A percentile compares a stretch with the other conserved stretches of the same genome.
Evolutionary conservation across 371 early-diverging fungal genomes (phyloP).

Genomic region (Rhizopus sp.): DNA sequence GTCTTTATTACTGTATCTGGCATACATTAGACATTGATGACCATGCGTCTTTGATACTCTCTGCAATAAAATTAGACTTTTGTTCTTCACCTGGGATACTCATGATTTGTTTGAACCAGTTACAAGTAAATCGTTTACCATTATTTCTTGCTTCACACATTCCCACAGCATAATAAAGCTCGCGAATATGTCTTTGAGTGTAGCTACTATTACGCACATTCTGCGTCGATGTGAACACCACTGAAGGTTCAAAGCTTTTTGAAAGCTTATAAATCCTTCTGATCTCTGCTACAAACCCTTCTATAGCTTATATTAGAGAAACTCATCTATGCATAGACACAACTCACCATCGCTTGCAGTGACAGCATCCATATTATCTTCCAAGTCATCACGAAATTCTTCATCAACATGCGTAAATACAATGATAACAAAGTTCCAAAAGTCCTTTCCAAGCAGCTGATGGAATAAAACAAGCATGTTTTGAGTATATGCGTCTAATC

Average conservation of each 20-base stretch:
- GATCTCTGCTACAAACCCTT: constrained; percentile 56
- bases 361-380: constrained; percentile 61
- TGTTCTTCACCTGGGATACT: constrained; percentile 41
- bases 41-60: constrained; percentile 45
- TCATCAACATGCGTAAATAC: constrained; percentile 68
- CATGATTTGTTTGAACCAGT: constrained; percentile 56
- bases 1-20: constrained; percentile 34
- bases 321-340: background rate
- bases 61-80: constrained; percentile 40
- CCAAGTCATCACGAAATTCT: constrained; percentile 55
- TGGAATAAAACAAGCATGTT: constrained; percentile 62
- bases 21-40: constrained; percentile 39
- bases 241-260: constrained; percentile 47
- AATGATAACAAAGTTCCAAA: constrained; percentile 64
- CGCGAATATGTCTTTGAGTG: constrained; percentile 54
- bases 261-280: constrained; percentile 43
- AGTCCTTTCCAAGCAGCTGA: constrained; percentile 57
- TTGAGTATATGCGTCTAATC: constrained; percentile 64
- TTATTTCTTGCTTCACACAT: constrained; percentile 52
- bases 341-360: constrained; percentile 44
- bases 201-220: constrained; percentile 52
- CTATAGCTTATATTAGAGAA: constrained; percentile 13
- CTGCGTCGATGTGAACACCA: constrained; percentile 58
- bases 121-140: constrained; percentile 55
- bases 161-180: constrained; percentile 56